Percentiles rank a stretch among this genome's conserved stretches.
Evolutionary conservation across 371 early-diverging fungal species (phyloP).

Genomic region (Coemansia sp.): DNA sequence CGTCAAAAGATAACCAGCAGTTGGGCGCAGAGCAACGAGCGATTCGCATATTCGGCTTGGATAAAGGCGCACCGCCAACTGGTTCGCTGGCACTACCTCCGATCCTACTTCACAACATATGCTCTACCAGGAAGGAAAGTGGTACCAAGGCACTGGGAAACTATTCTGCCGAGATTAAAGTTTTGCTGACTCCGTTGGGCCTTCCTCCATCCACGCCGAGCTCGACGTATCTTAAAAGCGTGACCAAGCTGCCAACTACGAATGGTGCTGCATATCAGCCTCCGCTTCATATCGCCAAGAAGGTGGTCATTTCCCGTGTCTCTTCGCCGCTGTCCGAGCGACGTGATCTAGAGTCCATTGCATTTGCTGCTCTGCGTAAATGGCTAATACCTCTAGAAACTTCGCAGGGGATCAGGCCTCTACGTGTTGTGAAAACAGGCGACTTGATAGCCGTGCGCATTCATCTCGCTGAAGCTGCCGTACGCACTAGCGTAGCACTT

Average conservation of each 20-base stretch:
- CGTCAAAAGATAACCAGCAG: background rate
- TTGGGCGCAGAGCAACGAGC: slow-evolving; percentile 36
- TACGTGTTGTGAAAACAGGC: slow-evolving; percentile 68
- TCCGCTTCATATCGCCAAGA: slow-evolving; percentile 61
- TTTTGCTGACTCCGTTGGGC: slow-evolving; percentile 35
- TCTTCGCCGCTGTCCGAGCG: slow-evolving; percentile 74
- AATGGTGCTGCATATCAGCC: slow-evolving; percentile 24
- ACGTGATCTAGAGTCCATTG: slow-evolving; percentile 62
- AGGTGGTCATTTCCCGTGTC: slow-evolving; percentile 71
- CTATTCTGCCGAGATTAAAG: background rate
- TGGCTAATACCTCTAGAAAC: slow-evolving; percentile 55
- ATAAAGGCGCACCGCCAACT: slow-evolving; percentile 42
- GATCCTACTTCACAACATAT: slow-evolving; percentile 29
- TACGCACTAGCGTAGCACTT: slow-evolving; percentile 33
- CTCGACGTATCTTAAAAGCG: slow-evolving; percentile 8
- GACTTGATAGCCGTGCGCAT: slow-evolving; percentile 71
- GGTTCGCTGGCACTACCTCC: slow-evolving; percentile 36
- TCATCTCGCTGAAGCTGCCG: slow-evolving; percentile 21
- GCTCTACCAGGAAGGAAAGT: background rate
- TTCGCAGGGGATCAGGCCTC: slow-evolving; percentile 45
- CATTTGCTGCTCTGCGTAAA: slow-evolving; percentile 61
- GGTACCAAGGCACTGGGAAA: background rate
- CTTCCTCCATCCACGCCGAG: slow-evolving; percentile 20
- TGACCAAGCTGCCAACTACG: background rate
- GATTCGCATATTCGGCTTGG: slow-evolving; percentile 56